phyloP scores from a whole-genome alignment of 2,329 filamentous ascomycete species.

The Aspergillus sp. region DNA sequence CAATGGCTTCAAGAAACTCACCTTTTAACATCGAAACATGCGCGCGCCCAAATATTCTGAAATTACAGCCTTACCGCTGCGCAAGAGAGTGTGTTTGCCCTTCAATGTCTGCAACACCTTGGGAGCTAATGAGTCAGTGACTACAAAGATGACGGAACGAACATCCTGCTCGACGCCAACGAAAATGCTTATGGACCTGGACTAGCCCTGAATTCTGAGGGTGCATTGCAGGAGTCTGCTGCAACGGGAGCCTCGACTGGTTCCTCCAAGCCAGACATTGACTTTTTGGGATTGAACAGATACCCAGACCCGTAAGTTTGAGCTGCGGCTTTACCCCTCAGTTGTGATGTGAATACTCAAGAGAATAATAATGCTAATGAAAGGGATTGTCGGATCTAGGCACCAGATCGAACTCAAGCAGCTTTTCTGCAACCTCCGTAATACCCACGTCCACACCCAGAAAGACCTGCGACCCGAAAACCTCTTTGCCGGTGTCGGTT shows the following conservation, averaged over 20 bases:
- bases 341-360: no score
- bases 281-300: slow-evolving; percentile 79
- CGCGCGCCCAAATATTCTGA: slow-evolving; percentile 70
- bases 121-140: slow-evolving; percentile 57
- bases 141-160: slow-evolving; percentile 97
- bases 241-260: slow-evolving; percentile 34
- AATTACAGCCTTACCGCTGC: slow-evolving; percentile 73
- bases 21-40: slow-evolving; percentile 68
- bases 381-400: slow-evolving; percentile 23
- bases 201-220: slow-evolving; percentile 50
- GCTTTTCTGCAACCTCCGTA: slow-evolving; percentile 79
- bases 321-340: no score
- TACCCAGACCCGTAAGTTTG: slow-evolving; percentile 75
- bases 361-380: no score
- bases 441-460: slow-evolving; percentile 71
- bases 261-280: slow-evolving; percentile 55
- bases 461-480: slow-evolving; percentile 72
- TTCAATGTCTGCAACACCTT: slow-evolving; percentile 5
- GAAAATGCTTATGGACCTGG: slow-evolving; percentile 94
- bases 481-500: slow-evolving; percentile 91
- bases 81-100: slow-evolving; percentile 65
- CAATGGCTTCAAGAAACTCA: slow-evolving; percentile 18
- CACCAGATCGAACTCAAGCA: slow-evolving; percentile 87
- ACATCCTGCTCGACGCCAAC: slow-evolving; percentile 94
- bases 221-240: slow-evolving; percentile 43